Base-by-base conservation (phyloP, 192 early-diverging fungal species). In the Podila minutissima region DNA sequence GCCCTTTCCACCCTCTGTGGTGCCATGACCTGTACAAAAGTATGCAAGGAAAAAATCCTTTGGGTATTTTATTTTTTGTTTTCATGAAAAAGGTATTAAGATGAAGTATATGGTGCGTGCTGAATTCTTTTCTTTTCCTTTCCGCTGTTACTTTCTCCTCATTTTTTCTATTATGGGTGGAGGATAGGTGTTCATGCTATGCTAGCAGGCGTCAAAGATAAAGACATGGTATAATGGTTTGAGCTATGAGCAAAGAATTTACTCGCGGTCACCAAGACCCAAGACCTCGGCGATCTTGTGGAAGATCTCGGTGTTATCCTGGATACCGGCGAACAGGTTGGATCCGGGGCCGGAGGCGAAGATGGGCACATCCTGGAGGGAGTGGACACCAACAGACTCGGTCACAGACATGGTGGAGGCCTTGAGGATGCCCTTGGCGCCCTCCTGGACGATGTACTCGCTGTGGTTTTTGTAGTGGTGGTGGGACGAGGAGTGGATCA, bases 241-340 rank as follows among this genome's bases (percentile, higher is more conserved):
- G 11, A 4, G 41, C 41, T 17, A 17, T 3, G 41, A 46, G 15
- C 3, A 46, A 46, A 46, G 13, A 53, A 55, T 55, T 55, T 55
- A n/a, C 24, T 55, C 69, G 64, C 59, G 37, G 38, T 75, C 62
- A 46, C 76, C 76, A 53, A 79, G 76, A 72, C 76, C 76, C 66
- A 79, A 64, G 50, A 82, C 74, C 53, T 84, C 57, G 41, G 85
- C 46, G 81, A 87, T 85, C 83, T 85, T 87, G 74, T 85, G 84
- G 74, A 85, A 87, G 62, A 87, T 71, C 72, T 87, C 81, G 62
- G 82, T 83, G 76, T 87, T 87, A 46, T 87, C 86, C 69, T 75
- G 74, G 41, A 79, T 76, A 41, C 81, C 82, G 65, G 67, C 62
- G 61, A 84, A 87, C 5, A 87, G 49, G 24, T 77, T 31, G 28